phyloP scores from a whole-genome alignment of 2,329 filamentous ascomycete genomes.

The Calcarisporium arbuscula region DNA sequence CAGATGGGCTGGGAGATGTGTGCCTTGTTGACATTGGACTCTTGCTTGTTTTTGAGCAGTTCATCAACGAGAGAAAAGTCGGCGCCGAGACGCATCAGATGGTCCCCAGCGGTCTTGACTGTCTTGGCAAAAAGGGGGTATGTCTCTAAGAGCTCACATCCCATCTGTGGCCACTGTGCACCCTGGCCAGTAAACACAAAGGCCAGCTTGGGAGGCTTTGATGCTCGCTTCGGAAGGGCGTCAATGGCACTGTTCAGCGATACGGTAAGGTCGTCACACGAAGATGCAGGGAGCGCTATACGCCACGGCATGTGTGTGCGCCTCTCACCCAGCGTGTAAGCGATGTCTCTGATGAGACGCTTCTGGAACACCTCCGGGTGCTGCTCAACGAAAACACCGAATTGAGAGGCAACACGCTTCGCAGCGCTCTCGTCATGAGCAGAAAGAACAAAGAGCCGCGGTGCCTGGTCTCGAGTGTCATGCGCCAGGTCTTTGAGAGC shows the following conservation, averaged over 20 bases:
- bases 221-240: slow-evolving; percentile 11
- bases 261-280: slow-evolving; percentile 38
- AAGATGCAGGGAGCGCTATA: slow-evolving; percentile 34
- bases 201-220: slow-evolving; percentile 15
- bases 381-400: slow-evolving; percentile 33
- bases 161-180: slow-evolving; percentile 32
- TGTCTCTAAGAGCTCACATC: slow-evolving; percentile 25
- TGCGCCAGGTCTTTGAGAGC: slow-evolving; percentile 7
- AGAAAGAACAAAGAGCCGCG: slow-evolving; percentile 37
- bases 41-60: slow-evolving; percentile 25
- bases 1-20: slow-evolving; percentile 38
- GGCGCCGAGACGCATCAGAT: slow-evolving; percentile 25
- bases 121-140: slow-evolving; percentile 29
- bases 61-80: slow-evolving; percentile 31
- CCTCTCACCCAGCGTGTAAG: slow-evolving; percentile 41
- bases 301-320: slow-evolving; percentile 37
- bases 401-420: slow-evolving; percentile 21
- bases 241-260: slow-evolving; percentile 31
- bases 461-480: slow-evolving; percentile 10
- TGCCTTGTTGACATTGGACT: slow-evolving; percentile 28
- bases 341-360: slow-evolving; percentile 37
- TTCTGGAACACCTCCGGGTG: slow-evolving; percentile 36
- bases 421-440: slow-evolving; percentile 30
- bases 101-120: slow-evolving; percentile 24
- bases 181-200: slow-evolving; percentile 36